A percentile compares a stretch with the other conserved stretches of the same genome.
Conservation (phyloP, 768 basidiomycete genomes). For the Hygrocybe punicea region DNA sequence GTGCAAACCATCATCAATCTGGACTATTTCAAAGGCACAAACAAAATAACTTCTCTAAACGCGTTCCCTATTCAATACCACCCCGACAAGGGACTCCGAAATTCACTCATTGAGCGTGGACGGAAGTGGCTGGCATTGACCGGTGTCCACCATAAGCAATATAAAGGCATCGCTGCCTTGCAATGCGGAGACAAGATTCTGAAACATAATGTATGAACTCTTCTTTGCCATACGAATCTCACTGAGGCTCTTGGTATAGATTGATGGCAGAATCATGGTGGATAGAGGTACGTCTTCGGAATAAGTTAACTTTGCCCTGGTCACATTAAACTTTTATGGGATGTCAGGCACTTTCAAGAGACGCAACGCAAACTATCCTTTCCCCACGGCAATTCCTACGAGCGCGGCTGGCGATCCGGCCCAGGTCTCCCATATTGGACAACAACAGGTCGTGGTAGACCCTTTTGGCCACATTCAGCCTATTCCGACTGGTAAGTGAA, state of each 20-base stretch:
- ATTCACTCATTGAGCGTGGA: slow-evolving; percentile 45
- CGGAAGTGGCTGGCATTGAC: slow-evolving; percentile 54
- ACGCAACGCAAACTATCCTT: slow-evolving; percentile 49
- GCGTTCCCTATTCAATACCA: slow-evolving; percentile 55
- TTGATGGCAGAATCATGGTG: slow-evolving; percentile 58
- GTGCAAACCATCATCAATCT: slow-evolving; percentile 40
- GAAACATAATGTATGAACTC: slow-evolving; percentile 47
- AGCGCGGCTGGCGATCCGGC: neutral
- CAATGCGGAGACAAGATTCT: slow-evolving; percentile 35
- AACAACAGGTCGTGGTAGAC: neutral
- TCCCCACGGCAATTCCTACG: slow-evolving; percentile 35
- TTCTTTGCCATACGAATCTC: neutral
- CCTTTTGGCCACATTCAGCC: neutral
- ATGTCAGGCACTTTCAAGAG: slow-evolving; percentile 51
- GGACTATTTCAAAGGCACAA: slow-evolving; percentile 46
- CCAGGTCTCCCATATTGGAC: slow-evolving; percentile 18
- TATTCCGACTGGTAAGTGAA: neutral
- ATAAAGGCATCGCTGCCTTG: slow-evolving; percentile 44
- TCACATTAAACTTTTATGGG: neutral
- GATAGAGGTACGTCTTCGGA: slow-evolving; percentile 43
- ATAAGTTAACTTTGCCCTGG: too few species aligned
- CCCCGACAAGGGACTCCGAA: slow-evolving; percentile 41
- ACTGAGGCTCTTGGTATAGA: slow-evolving; percentile 27
- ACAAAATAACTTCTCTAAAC: slow-evolving; percentile 48
- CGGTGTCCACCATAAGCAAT: slow-evolving; percentile 56